Evolutionary conservation across 495 filamentous ascomycete genomes (phyloP), one percentile per base, ranked within the genome.

Genomic region (Neurospora africana): DNA sequence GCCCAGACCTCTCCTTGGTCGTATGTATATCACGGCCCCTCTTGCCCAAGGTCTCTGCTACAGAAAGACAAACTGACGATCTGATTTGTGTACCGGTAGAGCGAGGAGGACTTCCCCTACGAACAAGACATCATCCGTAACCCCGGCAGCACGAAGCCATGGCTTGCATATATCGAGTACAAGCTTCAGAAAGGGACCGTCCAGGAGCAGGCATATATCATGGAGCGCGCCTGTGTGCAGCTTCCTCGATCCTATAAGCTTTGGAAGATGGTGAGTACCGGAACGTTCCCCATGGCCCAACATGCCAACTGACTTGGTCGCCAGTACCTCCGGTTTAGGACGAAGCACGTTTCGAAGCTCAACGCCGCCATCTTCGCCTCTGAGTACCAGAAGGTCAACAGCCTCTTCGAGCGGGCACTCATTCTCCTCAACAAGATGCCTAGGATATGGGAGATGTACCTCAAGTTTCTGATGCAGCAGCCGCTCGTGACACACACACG

Each of bases 341-440:
- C 84, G 53, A 92, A 91, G 74, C 94, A 98, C 81, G 85, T 97
- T 71, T 86, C 88, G 39, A 91, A 91, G 78, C 89, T 93, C 76
- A 98, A 97, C 79, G 88, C 95, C 43, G 92, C 91, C 72, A 88
- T 90, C 43, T 93, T 93, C 81, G 88, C 88, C 37, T 84, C 88
- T 70, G 94, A 98, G 77, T 98, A 91, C 80, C 86, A 87, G 75
- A 98, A 98, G 80, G 94, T 99, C 78, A 98, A 99, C 79, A 87
- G 93, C 67, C 88, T 98, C 37, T 99, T 97, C 77, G 96, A 99
- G 82, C 89, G 93, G 75, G 94, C 96, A 11, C 84, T 99, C 41
- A 92, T 98, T 73, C 86, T 99, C 10, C 87, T 99, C 75, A 98
- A 98, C 84, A 99, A 99, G 82, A 99, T 99, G 96, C 96, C 96